These are phyloP conservation scores for Stemphylium beticola DNA, from an alignment of 2,329 filamentous ascomycete species.

Conservation along the genomic window DNA sequence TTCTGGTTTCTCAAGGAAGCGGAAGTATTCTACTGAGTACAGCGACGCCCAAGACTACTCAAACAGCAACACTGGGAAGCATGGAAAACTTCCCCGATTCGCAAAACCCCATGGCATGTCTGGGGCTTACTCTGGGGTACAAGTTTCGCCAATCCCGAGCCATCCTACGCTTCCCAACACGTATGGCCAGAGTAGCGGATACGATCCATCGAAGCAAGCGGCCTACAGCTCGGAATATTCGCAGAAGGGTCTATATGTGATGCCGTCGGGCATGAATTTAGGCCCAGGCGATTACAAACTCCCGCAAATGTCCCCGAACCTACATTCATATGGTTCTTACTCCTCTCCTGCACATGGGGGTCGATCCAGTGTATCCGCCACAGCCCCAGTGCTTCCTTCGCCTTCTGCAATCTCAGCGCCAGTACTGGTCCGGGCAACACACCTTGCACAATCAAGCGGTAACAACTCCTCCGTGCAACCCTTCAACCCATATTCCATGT, in stretches of 20 bases:
- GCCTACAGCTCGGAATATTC: slow-evolving; percentile 41
- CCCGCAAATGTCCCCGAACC: slow-evolving; percentile 43
- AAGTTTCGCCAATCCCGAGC: slow-evolving; percentile 48
- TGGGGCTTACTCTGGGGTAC: slow-evolving; percentile 40
- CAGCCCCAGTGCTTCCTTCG: slow-evolving; percentile 52
- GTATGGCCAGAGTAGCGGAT: slow-evolving; percentile 48
- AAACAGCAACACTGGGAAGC: slow-evolving; percentile 43
- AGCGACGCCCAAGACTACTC: slow-evolving; percentile 35
- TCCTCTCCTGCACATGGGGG: slow-evolving; percentile 52
- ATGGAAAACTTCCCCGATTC: slow-evolving; percentile 47
- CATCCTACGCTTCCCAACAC: slow-evolving; percentile 45
- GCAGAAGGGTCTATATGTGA: slow-evolving; percentile 45
- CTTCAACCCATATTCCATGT: slow-evolving; percentile 79
- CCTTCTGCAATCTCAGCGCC: slow-evolving; percentile 58
- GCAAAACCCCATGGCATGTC: slow-evolving; percentile 42
- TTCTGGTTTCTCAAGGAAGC: slow-evolving; percentile 38
- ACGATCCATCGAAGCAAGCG: slow-evolving; percentile 45
- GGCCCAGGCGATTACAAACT: slow-evolving; percentile 41
- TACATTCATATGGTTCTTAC: slow-evolving; percentile 52
- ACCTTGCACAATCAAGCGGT: slow-evolving; percentile 60
- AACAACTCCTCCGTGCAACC: slow-evolving; percentile 53
- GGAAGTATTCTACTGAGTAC: slow-evolving; percentile 43
- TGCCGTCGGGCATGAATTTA: slow-evolving; percentile 38
- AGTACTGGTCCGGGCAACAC: slow-evolving; percentile 71
- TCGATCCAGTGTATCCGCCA: slow-evolving; percentile 52